phyloP scores from a whole-genome alignment of 805 yeast species.

The Lipomyces oligophaga region DNA sequence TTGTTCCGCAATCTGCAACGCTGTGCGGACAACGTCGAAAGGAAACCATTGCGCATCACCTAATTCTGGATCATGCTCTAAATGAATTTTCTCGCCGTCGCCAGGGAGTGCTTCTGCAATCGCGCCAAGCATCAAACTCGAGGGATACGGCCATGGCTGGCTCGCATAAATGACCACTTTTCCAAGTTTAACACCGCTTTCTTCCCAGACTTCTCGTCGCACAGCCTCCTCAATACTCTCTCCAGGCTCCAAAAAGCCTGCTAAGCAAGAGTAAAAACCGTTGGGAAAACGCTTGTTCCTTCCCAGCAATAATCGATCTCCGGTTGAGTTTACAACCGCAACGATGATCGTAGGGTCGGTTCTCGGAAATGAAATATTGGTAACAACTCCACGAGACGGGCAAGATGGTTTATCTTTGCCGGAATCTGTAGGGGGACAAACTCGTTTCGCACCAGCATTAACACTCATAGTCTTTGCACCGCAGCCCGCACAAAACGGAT shows the following conservation, averaged over 20 bases:
- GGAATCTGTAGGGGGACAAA: slow-evolving; percentile 38
- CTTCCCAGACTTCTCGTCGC: slow-evolving; percentile 90
- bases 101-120: slow-evolving; percentile 72
- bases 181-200: slow-evolving; percentile 71
- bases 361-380: slow-evolving; percentile 85
- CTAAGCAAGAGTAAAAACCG: slow-evolving; percentile 67
- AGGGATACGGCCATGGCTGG: slow-evolving; percentile 99
- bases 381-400: slow-evolving; percentile 46
- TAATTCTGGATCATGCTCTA: slow-evolving; percentile 82
- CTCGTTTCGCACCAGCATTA: slow-evolving; percentile 43
- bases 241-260: slow-evolving; percentile 95
- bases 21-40: slow-evolving; percentile 46
- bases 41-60: slow-evolving; percentile 79
- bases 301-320: slow-evolving; percentile 64
- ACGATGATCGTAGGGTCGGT: slow-evolving; percentile 87
- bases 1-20: slow-evolving; percentile 33
- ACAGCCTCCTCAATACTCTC: slow-evolving; percentile 89
- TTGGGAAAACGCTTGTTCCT: slow-evolving; percentile 58
- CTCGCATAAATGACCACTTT: slow-evolving; percentile 61
- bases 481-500: slow-evolving; percentile 76
- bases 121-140: slow-evolving; percentile 90
- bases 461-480: slow-evolving; percentile 48
- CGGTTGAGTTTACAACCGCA: slow-evolving; percentile 62
- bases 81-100: slow-evolving; percentile 57
- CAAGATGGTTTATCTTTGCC: slow-evolving; percentile 34